These are phyloP conservation scores for Ascochyta clinopodiicola DNA, from an alignment of 2,329 filamentous ascomycete genomes.

Conservation along the genomic window DNA sequence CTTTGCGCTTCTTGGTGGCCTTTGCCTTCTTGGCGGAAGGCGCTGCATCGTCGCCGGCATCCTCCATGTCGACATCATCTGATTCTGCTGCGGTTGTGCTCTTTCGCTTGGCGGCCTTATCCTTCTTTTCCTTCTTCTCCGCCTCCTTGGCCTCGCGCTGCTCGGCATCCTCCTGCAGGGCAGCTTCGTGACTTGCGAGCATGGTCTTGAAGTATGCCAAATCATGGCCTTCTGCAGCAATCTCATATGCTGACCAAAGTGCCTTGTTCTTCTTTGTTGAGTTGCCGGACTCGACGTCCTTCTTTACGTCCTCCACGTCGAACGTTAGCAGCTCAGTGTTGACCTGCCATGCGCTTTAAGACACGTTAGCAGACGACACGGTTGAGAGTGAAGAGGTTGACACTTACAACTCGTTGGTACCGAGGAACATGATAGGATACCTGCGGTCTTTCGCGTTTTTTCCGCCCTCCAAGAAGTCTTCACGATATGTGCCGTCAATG, in stretches of 20 bases:
- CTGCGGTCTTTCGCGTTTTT: constrained; percentile 85
- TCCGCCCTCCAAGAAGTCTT: constrained; percentile 85
- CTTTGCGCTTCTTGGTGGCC: constrained; percentile 75
- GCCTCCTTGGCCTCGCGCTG: constrained; percentile 71
- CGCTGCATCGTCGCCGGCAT: constrained; percentile 50
- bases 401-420: constrained; percentile 96
- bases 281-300: constrained; percentile 72
- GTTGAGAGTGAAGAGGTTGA: neutral
- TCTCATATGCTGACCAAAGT: constrained; percentile 77
- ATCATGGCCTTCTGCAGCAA: constrained; percentile 79
- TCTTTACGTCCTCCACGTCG: constrained; percentile 73
- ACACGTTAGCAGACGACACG: constrained; percentile 15
- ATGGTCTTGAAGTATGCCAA: constrained; percentile 85
- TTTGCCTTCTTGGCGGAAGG: constrained; percentile 46
- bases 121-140: constrained; percentile 66
- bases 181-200: constrained; percentile 65
- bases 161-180: constrained; percentile 63
- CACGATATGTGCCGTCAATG: constrained; percentile 83
- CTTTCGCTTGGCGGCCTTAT: constrained; percentile 59
- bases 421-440: constrained; percentile 93
- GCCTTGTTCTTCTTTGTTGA: constrained; percentile 88
- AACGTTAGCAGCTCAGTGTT: constrained; percentile 84
- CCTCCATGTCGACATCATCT: constrained; percentile 50
- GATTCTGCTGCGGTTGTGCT: constrained; percentile 40
- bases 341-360: constrained; percentile 81